Conservation (phyloP, 345 rosid genomes). For the Cardamine occulta region DNA sequence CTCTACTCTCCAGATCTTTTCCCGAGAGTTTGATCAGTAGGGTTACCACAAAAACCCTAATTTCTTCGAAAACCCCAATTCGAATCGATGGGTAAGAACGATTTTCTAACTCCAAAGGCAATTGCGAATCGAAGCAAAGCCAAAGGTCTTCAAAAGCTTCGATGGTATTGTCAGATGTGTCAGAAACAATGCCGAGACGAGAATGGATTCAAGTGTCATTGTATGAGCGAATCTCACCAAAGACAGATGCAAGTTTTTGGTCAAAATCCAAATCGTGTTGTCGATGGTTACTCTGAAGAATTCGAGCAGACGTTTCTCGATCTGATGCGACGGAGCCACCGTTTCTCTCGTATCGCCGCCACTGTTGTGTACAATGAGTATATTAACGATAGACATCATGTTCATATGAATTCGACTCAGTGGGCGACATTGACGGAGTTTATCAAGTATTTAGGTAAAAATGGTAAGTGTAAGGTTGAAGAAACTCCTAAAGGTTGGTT, state of each 20-base stretch:
- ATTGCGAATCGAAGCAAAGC: conserved; percentile 92
- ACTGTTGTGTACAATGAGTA: conserved; percentile 96
- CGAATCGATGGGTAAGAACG: conserved; percentile 81
- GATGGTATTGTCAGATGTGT: conserved; percentile 99
- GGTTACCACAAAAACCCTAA: background rate
- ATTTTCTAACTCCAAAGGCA: conserved; percentile 86
- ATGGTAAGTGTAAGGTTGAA: conserved; percentile 93
- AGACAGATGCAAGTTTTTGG: conserved; percentile 95
- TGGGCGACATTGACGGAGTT: conserved; percentile 97
- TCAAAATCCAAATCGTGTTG: conserved; percentile 71
- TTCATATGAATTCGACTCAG: conserved; percentile 89
- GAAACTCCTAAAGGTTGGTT: conserved; percentile 99
- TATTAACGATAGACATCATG: conserved; percentile 82
- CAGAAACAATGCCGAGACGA: conserved; percentile 97
- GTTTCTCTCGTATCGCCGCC: conserved; percentile 89
- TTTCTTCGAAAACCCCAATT: background rate
- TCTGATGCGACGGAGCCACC: conserved; percentile 81
- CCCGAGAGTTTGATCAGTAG: background rate
- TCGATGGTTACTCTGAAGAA: conserved; percentile 91
- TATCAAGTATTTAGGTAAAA: conserved; percentile 72
- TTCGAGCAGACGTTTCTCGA: conserved; percentile 76
- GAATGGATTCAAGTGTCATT: conserved; percentile 98
- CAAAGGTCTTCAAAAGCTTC: conserved; percentile 92
- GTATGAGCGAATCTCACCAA: conserved; percentile 97
- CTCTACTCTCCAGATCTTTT: background rate